These are phyloP conservation scores for Toxicodendron radicans DNA, from an alignment of 345 rosid genomes.

Conservation along the genomic window DNA sequence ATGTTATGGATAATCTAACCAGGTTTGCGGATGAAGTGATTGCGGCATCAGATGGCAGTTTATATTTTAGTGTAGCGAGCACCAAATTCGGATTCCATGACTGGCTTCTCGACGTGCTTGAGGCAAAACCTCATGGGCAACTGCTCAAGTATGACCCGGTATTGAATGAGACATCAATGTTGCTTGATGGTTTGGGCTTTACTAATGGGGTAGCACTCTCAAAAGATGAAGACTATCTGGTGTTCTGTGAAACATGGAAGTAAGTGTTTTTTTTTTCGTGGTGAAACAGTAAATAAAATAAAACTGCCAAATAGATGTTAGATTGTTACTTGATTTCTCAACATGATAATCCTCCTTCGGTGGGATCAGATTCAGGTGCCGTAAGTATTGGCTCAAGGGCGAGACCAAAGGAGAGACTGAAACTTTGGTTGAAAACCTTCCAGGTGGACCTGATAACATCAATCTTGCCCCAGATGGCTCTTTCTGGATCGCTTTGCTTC, in stretches of 20 bases:
- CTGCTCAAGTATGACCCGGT: constrained; percentile 48
- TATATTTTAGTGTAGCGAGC: constrained; percentile 48
- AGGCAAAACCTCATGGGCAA: constrained; percentile 53
- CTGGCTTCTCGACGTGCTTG: constrained; percentile 44
- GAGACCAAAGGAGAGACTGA: constrained; percentile 36
- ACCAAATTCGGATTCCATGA: constrained; percentile 37
- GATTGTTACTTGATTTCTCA: not conserved
- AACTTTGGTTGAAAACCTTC: constrained; percentile 43
- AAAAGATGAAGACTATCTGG: constrained; percentile 36
- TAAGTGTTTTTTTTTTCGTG: constrained; percentile 17
- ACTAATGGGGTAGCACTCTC: constrained; percentile 58
- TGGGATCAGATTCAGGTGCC: constrained; percentile 42
- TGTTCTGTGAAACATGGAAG: constrained; percentile 53
- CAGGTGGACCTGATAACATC: constrained; percentile 58
- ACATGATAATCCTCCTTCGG: not conserved
- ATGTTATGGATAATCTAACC: not conserved
- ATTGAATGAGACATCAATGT: constrained; percentile 26
- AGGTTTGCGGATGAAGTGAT: constrained; percentile 56
- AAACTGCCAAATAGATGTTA: too few species aligned
- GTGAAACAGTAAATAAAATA: too few species aligned
- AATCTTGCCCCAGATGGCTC: constrained; percentile 58
- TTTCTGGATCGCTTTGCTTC: constrained; percentile 48
- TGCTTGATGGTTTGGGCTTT: constrained; percentile 34
- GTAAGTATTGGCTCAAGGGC: constrained; percentile 50
- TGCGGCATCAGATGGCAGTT: constrained; percentile 44